Evolutionary conservation across 495 filamentous ascomycete species (phyloP), one percentile per base, ranked within the genome.

Genomic region (Rhizodiscina lignyota): DNA sequence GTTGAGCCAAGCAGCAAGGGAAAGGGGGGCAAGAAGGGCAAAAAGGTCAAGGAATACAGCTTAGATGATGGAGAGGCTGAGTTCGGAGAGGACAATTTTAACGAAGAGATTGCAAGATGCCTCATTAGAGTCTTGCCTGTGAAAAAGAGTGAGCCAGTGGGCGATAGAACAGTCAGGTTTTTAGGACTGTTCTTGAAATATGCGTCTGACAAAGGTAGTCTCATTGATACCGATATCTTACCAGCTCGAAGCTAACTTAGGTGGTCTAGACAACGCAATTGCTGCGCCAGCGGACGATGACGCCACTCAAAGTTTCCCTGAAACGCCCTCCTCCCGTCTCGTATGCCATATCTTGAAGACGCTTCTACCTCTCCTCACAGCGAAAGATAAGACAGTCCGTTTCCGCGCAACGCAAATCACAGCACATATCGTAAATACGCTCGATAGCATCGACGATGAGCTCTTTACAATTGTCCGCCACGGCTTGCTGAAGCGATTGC

Each of bases 341-440:
- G 80, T 80, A 0, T 62, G 71, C 1, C 66, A 74, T n/a, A 58
- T 97, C 11, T 66, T 91, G 35, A 61, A 67, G 18, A 62, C 69
- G 11, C 47, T 87, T 24, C 59, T 84, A 10, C 77, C 80, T 19
- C 52, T 93, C 11, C 55, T 94, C 18, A 58, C 61, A 2, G 70
- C 80, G 11, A 94, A 91, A 53, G 89, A 99, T 56, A 94, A 93
- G 57, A 74, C 72, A 32, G 81, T 96, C 19, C 72, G 91, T 30
- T 96, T 87, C 59, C 71, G 89, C 39, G 70, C 84, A 6, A 83
- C 86, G 0, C 89, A 99, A 53, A 70, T 94, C 11, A 72, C 87
- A 30, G 77, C 84, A 1, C 77, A 92, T 50, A 77, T 96, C 49
- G 64, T 80, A 44, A 94, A 94, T 58, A 85, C 83, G 1, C 64